These are phyloP conservation scores for Globisporangium paroecandrum DNA, from an alignment of 352 stramenopile species.

Conservation along the genomic window DNA sequence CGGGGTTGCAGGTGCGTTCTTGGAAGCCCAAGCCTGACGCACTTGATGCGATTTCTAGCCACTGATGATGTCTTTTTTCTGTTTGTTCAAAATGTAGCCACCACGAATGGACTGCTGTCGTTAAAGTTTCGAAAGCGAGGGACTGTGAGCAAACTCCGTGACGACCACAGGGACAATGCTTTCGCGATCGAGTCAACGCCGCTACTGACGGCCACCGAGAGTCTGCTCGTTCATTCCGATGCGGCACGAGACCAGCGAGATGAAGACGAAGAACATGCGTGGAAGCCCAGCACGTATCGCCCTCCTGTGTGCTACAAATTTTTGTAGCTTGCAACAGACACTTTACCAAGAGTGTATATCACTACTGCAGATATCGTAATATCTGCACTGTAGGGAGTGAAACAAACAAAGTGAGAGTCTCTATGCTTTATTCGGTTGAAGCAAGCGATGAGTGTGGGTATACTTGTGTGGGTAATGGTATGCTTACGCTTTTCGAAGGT, in stretches of 20 bases:
- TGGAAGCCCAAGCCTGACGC: background rate
- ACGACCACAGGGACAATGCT: background rate
- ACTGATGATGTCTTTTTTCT: background rate
- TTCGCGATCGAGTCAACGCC: background rate
- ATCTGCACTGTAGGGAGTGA: background rate
- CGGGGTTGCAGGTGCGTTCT: slow-evolving; percentile 7
- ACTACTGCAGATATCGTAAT: background rate
- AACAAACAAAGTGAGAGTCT: too few relatives aligned
- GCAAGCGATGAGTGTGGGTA: too few relatives aligned
- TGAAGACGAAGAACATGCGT: background rate
- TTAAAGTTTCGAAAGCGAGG: slow-evolving; percentile 2
- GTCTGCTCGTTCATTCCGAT: background rate
- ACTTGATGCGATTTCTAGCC: background rate
- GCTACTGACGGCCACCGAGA: slow-evolving; percentile 7
- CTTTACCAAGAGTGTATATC: too few relatives aligned
- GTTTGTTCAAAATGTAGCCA: slow-evolving; percentile 4
- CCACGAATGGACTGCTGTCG: slow-evolving; percentile 3
- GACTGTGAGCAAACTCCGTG: background rate
- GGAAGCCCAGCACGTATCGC: background rate
- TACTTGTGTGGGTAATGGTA: too few relatives aligned
- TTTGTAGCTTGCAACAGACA: slow-evolving; percentile 1
- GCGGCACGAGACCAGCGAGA: background rate
- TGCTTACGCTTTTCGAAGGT: too few relatives aligned
- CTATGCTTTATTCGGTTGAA: too few relatives aligned
- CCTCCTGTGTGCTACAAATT: slow-evolving; percentile 19